Evolutionary conservation across 148 eudicot species (phyloP).

Genomic region (Chenopodium formosanum): DNA sequence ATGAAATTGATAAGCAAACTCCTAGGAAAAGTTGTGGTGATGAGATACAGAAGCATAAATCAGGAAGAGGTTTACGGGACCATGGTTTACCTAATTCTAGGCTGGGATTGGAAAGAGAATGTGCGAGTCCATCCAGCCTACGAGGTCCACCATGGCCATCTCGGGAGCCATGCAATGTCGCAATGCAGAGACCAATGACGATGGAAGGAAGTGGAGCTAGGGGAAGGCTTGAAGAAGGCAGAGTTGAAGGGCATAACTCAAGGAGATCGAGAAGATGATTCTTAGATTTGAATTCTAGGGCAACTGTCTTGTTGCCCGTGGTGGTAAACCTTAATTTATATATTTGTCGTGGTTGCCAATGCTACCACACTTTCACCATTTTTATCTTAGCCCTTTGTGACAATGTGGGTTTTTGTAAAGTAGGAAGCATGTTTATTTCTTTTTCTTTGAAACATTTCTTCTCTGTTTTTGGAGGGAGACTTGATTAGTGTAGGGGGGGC

Average conservation of each 20-base stretch:
- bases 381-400: background rate
- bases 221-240: conserved; percentile 18
- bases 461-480: background rate
- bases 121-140: conserved; percentile 37
- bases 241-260: conserved; percentile 15
- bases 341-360: background rate
- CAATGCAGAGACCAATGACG: conserved; percentile 22
- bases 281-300: background rate
- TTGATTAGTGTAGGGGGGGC: background rate
- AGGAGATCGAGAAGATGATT: conserved; percentile 37
- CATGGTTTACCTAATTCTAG: conserved; percentile 52
- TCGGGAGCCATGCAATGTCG: conserved; percentile 29
- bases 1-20: conserved; percentile 41
- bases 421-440: background rate
- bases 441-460: background rate
- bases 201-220: conserved; percentile 25
- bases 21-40: conserved; percentile 53
- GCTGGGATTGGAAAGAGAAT: conserved; percentile 34
- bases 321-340: background rate
- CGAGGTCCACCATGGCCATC: conserved; percentile 41
- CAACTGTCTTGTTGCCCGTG: conserved; percentile 22
- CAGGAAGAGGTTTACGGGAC: conserved; percentile 45
- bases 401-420: conserved; percentile 27
- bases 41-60: conserved; percentile 40
- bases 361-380: background rate